Conservation (phyloP, 768 basidiomycete species). For the Daedaleopsis sinensis region DNA sequence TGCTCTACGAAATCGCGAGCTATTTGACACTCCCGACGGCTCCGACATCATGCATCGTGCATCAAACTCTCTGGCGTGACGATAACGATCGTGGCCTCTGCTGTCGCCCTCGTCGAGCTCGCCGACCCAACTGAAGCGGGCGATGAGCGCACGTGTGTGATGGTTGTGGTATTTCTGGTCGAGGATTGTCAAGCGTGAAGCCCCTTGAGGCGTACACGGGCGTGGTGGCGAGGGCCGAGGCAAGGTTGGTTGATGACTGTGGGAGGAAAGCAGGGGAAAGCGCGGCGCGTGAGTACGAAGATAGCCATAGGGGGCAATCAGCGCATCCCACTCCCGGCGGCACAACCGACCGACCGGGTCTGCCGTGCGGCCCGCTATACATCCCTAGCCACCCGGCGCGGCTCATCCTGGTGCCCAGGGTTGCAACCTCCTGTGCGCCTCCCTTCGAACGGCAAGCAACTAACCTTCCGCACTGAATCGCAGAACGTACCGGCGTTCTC, state of each 20-base stretch:
- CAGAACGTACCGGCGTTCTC: no score
- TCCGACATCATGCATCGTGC: constrained; percentile 20
- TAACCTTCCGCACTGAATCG: background rate
- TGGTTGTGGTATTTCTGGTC: background rate
- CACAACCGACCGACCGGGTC: no score
- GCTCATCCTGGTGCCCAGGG: no score
- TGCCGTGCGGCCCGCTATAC: no score
- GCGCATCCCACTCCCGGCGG: no score
- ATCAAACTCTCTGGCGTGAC: background rate
- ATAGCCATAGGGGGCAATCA: no score
- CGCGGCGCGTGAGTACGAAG: no score
- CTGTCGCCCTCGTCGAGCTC: background rate
- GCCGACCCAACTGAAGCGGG: background rate
- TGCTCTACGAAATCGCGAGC: constrained; percentile 4
- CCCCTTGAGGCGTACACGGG: background rate
- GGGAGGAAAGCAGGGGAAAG: no score
- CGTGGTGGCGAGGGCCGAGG: background rate
- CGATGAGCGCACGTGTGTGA: constrained; percentile 7
- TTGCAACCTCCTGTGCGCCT: background rate
- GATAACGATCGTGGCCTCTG: background rate
- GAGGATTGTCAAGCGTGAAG: no score
- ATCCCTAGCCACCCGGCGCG: no score
- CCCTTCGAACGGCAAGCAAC: background rate
- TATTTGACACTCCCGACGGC: constrained; percentile 11
- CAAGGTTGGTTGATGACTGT: no score